phyloP scores from a whole-genome alignment of 2,329 filamentous ascomycete species.

The Endoconidiophora laricicola region DNA sequence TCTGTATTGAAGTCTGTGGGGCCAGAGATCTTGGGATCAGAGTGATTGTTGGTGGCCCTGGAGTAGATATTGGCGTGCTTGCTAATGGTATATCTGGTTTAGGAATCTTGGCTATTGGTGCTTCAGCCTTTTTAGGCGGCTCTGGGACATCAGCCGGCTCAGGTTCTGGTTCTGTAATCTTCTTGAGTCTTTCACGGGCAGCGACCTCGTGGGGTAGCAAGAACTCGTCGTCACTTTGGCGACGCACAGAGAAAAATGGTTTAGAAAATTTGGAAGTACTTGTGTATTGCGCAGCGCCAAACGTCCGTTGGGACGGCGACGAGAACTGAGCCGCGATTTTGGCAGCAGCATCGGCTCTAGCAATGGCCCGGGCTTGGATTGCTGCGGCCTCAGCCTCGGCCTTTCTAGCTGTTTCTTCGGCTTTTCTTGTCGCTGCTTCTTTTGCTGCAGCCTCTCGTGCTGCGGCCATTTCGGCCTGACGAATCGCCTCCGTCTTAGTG shows the following conservation, averaged over 20 bases:
- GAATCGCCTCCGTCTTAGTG: neutral
- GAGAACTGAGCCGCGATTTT: neutral
- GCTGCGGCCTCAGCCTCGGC: too few species aligned
- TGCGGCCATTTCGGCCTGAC: neutral
- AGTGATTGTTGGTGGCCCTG: too few species aligned
- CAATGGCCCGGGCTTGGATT: neutral
- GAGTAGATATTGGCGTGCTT: too few species aligned
- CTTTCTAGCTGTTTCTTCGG: neutral
- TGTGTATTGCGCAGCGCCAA: neutral
- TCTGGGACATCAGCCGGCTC: neutral
- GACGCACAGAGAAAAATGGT: constrained; percentile 1
- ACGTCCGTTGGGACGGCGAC: neutral
- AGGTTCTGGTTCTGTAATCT: neutral
- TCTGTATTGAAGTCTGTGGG: too few species aligned
- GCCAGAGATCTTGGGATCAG: too few species aligned
- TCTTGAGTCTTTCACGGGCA: neutral
- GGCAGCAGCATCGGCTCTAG: neutral
- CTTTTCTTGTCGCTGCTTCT: neutral
- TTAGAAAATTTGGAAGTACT: neutral
- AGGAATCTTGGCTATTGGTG: too few species aligned
- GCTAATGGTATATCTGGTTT: too few species aligned
- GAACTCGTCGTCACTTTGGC: constrained; percentile 1
- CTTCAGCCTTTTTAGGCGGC: too few species aligned
- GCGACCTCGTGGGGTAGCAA: neutral
- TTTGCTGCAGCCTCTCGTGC: neutral